Base-by-base conservation (phyloP, 2,329 filamentous ascomycete genomes). In the Microdochium bolleyi region DNA sequence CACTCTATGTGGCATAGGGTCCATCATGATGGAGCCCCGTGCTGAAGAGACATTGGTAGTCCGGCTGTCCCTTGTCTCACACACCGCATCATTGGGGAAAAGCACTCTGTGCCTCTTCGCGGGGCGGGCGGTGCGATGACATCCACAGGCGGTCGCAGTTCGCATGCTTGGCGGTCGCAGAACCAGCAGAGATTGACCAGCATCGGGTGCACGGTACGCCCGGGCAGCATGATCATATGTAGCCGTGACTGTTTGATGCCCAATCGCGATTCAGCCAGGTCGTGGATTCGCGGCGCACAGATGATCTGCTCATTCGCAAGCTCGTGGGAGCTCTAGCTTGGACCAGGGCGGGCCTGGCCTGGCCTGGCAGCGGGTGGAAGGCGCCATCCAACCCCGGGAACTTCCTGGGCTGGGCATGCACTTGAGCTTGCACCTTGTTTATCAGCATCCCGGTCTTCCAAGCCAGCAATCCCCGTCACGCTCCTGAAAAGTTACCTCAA, bases 381-480 rank as follows among this genome's bases (percentile, higher is more conserved):
- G 34, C 34, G 34, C 34, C 14, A 38, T 34, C 30, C 34, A 4
- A 38, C 34, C 34, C 34, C 34, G 7, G n/a, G 41, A 7, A 5
- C n/a, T 46, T 16, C 19, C 19, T 46, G 13, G 41, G 14, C 41
- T 46, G 41, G 14, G 14, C 19, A 19, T 16, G 41, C 41, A 7
- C 10, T n/a, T n/a, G n/a, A n/a, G n/a, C 14, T 7, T 46, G 41
- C 22, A 72, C 65, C 53, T 60, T 61, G 57, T 72, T 72, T 41
- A 67, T 59, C 52, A 71, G 55, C 0, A 66, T 70, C 8, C 69
- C 70, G 38, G 72, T 67, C 49, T 59, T 19, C 21, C 41, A 22
- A 46, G 41, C 41, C 19, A 22, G 8, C 41, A 5, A 16, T n/a
- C 41, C 41, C 19, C 41, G 41, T 21, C 41, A 19, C 41, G 41